Conservation (phyloP, 2,329 filamentous ascomycete genomes). For the Ophiosphaerella narmari region DNA sequence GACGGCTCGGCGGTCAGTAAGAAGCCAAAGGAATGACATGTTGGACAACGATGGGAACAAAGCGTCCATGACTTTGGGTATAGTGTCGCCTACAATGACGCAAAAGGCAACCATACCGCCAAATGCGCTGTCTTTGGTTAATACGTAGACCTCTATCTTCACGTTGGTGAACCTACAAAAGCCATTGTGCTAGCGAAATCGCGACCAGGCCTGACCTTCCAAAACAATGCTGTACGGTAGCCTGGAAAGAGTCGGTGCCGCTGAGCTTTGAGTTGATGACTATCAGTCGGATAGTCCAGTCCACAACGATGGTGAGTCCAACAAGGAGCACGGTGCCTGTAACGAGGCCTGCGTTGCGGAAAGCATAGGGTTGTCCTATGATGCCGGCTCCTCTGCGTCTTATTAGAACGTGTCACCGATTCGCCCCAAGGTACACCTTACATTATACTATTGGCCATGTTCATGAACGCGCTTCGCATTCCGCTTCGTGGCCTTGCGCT, state of each 20-base stretch:
- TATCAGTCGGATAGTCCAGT: constrained; percentile 98
- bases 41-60: constrained; percentile 76
- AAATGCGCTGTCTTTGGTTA: constrained; percentile 67
- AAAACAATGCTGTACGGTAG: constrained; percentile 95
- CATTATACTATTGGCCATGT: constrained; percentile 99
- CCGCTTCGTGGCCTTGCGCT: constrained; percentile 78
- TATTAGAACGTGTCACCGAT: constrained; percentile 14
- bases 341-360: constrained; percentile 85
- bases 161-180: constrained; percentile 63
- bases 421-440: constrained; percentile 21
- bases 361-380: constrained; percentile 89
- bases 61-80: constrained; percentile 84
- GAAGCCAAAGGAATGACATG: constrained; percentile 77
- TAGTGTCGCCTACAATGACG: constrained; percentile 95
- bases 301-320: constrained; percentile 78
- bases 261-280: constrained; percentile 97
- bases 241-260: constrained; percentile 91
- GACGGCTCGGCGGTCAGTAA: constrained; percentile 79
- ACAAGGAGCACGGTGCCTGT: constrained; percentile 80
- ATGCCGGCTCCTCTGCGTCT: constrained; percentile 63
- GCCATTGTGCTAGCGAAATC: constrained; percentile 92
- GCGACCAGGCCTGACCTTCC: constrained; percentile 85
- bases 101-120: constrained; percentile 98
- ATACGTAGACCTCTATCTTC: neutral
- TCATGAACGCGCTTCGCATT: constrained; percentile 91